Conservation (phyloP, 139 green algal genomes). For the Coelastrella sp. region DNA sequence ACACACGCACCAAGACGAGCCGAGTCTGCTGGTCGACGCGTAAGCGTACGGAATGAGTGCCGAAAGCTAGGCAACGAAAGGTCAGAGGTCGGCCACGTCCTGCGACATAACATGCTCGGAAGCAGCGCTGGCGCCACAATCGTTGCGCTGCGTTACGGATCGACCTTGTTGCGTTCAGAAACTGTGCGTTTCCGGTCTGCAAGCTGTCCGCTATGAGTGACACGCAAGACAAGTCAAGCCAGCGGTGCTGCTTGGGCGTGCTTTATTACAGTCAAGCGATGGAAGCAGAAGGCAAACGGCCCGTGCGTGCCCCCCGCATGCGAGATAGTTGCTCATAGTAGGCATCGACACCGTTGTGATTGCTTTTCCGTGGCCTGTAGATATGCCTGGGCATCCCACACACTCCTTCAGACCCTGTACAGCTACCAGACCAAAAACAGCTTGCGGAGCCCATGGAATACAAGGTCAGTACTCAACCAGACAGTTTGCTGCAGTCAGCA, state of each 20-base stretch:
- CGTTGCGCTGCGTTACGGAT: too few relatives aligned
- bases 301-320: neutral
- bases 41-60: too few relatives aligned
- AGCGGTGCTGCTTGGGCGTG: constrained; percentile 40
- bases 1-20: too few relatives aligned
- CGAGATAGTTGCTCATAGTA: constrained; percentile 4
- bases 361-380: neutral
- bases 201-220: neutral
- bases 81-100: neutral
- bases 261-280: constrained; percentile 33
- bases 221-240: neutral
- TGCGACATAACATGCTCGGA: neutral
- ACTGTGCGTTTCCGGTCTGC: neutral
- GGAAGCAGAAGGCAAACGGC: constrained; percentile 3
- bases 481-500: neutral
- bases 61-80: neutral
- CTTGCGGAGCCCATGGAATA: neutral
- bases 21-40: too few relatives aligned
- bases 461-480: constrained; percentile 20
- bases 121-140: neutral
- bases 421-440: constrained; percentile 31
- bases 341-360: neutral
- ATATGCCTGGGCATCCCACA: constrained; percentile 10
- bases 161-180: too few relatives aligned
- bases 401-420: constrained; percentile 22